A percentile compares a stretch with the other conserved stretches of the same genome.
These are phyloP conservation scores for Teunomyces lycoperdinae DNA, from an alignment of 805 yeast species.

Conservation along the genomic window DNA sequence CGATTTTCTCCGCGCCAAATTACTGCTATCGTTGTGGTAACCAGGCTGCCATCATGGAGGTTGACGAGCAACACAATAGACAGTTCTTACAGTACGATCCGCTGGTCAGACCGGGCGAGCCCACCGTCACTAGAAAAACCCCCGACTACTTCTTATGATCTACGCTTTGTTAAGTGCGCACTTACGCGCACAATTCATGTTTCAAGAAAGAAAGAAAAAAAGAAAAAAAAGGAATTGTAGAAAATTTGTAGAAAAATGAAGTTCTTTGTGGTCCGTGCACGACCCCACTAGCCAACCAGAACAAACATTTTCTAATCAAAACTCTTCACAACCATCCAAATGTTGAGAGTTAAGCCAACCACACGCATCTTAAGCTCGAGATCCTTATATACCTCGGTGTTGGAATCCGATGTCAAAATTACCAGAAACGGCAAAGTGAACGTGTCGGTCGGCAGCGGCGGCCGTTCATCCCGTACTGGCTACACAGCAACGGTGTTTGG, in stretches of 20 bases:
- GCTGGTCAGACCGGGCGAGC: conserved; percentile 95
- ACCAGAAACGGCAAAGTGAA: conserved; percentile 74
- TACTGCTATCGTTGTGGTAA: conserved; percentile 97
- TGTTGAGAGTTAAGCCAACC: conserved; percentile 12
- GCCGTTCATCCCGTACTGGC: conserved; percentile 82
- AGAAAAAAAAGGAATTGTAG: neutral
- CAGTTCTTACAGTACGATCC: conserved; percentile 96
- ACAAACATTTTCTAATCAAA: conserved; percentile 14
- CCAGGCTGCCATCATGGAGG: conserved; percentile 98
- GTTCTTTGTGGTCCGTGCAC: neutral
- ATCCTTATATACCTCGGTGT: conserved; percentile 38
- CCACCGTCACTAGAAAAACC: conserved; percentile 93
- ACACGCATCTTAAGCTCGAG: conserved; percentile 15
- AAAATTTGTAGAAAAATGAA: neutral
- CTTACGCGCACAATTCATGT: neutral
- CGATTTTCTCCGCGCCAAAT: conserved; percentile 93
- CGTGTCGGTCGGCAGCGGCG: conserved; percentile 71
- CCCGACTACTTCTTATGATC: conserved; percentile 89
- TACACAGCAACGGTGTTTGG: conserved; percentile 89
- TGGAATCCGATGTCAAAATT: conserved; percentile 62
- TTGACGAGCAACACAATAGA: conserved; percentile 88
- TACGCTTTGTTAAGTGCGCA: neutral
- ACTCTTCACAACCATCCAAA: neutral
- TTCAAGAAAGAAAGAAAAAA: neutral
- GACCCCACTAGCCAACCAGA: conserved; percentile 30